These are phyloP conservation scores for Kodamaea suecica DNA, from an alignment of 1,139 yeast species.

Conservation along the genomic window DNA sequence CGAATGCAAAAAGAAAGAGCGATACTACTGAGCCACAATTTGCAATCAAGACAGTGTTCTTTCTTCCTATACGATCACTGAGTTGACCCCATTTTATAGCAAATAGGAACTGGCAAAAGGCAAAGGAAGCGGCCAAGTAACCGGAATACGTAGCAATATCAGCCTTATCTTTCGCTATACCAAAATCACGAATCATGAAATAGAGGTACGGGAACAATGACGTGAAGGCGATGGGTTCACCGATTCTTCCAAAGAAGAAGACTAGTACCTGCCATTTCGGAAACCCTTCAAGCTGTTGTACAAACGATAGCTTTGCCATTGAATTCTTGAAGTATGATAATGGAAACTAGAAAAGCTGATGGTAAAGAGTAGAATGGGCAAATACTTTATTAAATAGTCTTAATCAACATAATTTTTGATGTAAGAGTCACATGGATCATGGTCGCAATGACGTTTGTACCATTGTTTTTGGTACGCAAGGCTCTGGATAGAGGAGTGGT, in stretches of 20 bases:
- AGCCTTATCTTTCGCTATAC: slow-evolving; percentile 48
- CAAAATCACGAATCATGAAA: slow-evolving; percentile 60
- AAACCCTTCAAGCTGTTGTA: slow-evolving; percentile 30
- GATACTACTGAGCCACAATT: slow-evolving; percentile 48
- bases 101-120: slow-evolving; percentile 52
- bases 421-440: too few relatives aligned
- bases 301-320: slow-evolving; percentile 5
- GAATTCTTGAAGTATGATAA: neutral
- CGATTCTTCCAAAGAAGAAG: slow-evolving; percentile 45
- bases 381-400: neutral
- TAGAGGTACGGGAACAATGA: slow-evolving; percentile 63
- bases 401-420: too few relatives aligned
- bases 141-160: slow-evolving; percentile 58
- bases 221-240: slow-evolving; percentile 64
- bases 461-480: too few relatives aligned
- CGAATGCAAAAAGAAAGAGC: slow-evolving; percentile 51
- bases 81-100: slow-evolving; percentile 61
- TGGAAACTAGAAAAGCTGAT: too few relatives aligned
- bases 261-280: slow-evolving; percentile 51
- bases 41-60: slow-evolving; percentile 52
- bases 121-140: slow-evolving; percentile 54
- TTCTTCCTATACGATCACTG: slow-evolving; percentile 57
- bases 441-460: too few relatives aligned
- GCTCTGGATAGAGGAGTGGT: too few relatives aligned
- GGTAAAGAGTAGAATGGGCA: too few relatives aligned